These are phyloP conservation scores for Trichophyton benhamiae DNA, from an alignment of 2,329 filamentous ascomycete genomes.

Conservation along the genomic window DNA sequence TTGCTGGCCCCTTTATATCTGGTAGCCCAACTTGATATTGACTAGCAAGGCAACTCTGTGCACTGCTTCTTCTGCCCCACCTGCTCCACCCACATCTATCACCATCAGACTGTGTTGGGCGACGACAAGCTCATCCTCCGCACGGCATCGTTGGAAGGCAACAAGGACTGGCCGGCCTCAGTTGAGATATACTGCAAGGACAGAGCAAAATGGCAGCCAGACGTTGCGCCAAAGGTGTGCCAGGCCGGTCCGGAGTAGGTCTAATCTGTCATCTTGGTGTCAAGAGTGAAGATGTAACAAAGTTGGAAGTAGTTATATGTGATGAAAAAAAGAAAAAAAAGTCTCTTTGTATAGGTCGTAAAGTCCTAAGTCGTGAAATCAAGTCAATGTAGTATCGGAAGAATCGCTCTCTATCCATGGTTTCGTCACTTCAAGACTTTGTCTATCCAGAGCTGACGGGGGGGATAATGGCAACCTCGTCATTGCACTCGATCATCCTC, in stretches of 20 bases:
- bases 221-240: constrained; percentile 28
- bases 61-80: constrained; percentile 48
- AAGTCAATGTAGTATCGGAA: background rate
- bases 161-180: constrained; percentile 37
- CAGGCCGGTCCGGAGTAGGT: background rate
- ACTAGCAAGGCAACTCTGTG: constrained; percentile 37
- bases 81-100: constrained; percentile 45
- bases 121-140: constrained; percentile 38
- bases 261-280: background rate
- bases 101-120: constrained; percentile 42
- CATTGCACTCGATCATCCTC: constrained; percentile 24
- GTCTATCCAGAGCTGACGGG: constrained; percentile 36
- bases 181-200: constrained; percentile 47
- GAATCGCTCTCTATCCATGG: background rate
- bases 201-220: constrained; percentile 40
- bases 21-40: background rate
- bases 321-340: background rate
- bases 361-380: background rate
- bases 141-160: constrained; percentile 38
- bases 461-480: constrained; percentile 37
- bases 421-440: background rate
- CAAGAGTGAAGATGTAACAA: background rate
- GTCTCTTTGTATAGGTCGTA: background rate
- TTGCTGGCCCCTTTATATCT: background rate
- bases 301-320: background rate